These are phyloP conservation scores for Verticillium tricorpus DNA, from an alignment of 2,329 filamentous ascomycete genomes.

Conservation along the genomic window DNA sequence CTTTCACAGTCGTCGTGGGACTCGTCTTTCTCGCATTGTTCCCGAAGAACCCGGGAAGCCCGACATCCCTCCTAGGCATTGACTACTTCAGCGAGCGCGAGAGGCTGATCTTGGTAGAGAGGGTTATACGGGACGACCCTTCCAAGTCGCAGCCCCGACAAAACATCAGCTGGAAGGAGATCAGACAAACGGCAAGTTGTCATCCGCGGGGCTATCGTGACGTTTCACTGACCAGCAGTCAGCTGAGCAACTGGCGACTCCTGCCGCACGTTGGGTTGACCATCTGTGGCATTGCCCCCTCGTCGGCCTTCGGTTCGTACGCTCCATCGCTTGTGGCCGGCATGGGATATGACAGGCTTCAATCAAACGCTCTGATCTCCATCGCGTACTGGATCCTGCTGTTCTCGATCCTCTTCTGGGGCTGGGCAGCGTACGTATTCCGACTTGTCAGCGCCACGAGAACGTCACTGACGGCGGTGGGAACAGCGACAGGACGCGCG, in stretches of 20 bases:
- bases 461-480: conserved; percentile 1
- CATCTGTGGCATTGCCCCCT: conserved; percentile 22
- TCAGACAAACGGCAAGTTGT: conserved; percentile 25
- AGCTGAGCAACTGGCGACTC: conserved; percentile 33
- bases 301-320: conserved; percentile 21
- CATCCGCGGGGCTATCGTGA: background rate
- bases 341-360: conserved; percentile 29
- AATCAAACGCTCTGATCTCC: conserved; percentile 27
- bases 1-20: conserved; percentile 29
- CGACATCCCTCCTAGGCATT: conserved; percentile 23
- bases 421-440: conserved; percentile 16
- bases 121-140: conserved; percentile 29
- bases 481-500: conserved; percentile 15
- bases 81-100: conserved; percentile 28
- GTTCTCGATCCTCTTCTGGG: conserved; percentile 26
- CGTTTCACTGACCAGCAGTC: background rate
- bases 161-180: conserved; percentile 24
- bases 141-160: conserved; percentile 24
- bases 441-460: background rate
- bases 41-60: conserved; percentile 20
- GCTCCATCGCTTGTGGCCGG: conserved; percentile 25
- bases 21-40: conserved; percentile 25
- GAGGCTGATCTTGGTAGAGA: conserved; percentile 23
- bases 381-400: conserved; percentile 30
- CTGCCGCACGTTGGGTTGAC: conserved; percentile 27